phyloP scores from a whole-genome alignment of 768 basidiomycete genomes.

The Inosperma sp. region DNA sequence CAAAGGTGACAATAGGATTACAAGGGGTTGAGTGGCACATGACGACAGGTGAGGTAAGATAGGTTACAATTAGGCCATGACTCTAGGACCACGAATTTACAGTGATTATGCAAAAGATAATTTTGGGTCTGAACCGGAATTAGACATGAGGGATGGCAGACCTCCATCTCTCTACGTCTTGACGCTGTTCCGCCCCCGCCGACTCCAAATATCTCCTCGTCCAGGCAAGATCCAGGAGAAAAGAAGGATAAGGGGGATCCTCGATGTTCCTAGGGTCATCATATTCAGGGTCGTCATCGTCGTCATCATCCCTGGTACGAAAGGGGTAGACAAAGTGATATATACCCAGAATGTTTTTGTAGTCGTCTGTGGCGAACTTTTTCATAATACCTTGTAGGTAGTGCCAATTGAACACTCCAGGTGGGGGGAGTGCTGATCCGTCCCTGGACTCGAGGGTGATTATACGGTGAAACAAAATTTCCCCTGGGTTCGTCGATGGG shows the following conservation, averaged over 20 bases:
- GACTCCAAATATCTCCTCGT: conserved; percentile 13
- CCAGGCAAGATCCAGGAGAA: conserved; percentile 18
- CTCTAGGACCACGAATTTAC: no score
- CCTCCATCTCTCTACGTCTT: not conserved
- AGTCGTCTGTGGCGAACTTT: not conserved
- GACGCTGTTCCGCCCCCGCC: conserved; percentile 13
- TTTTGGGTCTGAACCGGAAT: no score
- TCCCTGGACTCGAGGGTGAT: conserved; percentile 1
- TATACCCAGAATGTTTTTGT: not conserved
- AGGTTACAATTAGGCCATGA: no score
- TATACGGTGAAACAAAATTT: conserved; percentile 1
- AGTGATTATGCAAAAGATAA: not conserved
- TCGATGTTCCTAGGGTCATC: conserved; percentile 17
- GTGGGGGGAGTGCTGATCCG: not conserved
- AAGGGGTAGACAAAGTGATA: no score
- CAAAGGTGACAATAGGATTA: no score
- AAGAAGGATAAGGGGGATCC: conserved; percentile 21
- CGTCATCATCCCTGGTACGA: no score
- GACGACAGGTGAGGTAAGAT: no score
- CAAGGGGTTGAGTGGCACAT: no score
- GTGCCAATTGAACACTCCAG: not conserved
- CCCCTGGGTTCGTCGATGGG: not conserved
- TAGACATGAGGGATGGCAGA: not conserved
- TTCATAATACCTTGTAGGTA: not conserved
- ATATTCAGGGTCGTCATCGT: conserved; percentile 14